A percentile compares a stretch with the other conserved stretches of the same genome.
Conservation (phyloP, 371 early-diverging fungal species). For the Mucor racemosus region DNA sequence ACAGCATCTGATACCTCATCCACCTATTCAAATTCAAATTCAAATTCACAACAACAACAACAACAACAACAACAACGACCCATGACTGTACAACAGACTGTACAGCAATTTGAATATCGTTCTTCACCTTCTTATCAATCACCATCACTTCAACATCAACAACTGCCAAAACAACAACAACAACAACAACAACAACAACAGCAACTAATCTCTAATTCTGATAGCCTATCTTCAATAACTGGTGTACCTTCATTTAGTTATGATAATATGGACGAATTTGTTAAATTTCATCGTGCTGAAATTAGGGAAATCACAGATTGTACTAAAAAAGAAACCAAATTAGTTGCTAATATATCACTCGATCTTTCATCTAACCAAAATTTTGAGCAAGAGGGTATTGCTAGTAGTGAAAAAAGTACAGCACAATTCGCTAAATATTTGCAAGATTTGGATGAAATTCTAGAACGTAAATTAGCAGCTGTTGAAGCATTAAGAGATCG, state of each 20-base stretch:
- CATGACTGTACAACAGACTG: neutral
- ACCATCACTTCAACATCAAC: neutral
- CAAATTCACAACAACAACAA: no score
- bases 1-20: constrained; percentile 20
- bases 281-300: constrained; percentile 80
- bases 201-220: constrained; percentile 8
- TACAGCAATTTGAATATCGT: constrained; percentile 2
- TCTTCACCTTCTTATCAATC: neutral
- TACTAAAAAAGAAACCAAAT: constrained; percentile 79
- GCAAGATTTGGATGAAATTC: constrained; percentile 59
- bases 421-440: constrained; percentile 51
- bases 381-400: constrained; percentile 8
- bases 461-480: constrained; percentile 59
- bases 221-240: neutral
- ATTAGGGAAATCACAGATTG: constrained; percentile 81
- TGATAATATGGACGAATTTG: constrained; percentile 68
- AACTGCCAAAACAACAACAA: neutral
- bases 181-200: constrained; percentile 13
- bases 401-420: constrained; percentile 14
- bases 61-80: neutral
- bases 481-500: constrained; percentile 57
- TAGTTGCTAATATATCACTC: constrained; percentile 76
- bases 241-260: constrained; percentile 32
- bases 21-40: constrained; percentile 2
- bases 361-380: constrained; percentile 44